Evolutionary conservation across 192 early-diverging fungal species (phyloP).

Genomic region (Rhizoclosmatium sp.): DNA sequence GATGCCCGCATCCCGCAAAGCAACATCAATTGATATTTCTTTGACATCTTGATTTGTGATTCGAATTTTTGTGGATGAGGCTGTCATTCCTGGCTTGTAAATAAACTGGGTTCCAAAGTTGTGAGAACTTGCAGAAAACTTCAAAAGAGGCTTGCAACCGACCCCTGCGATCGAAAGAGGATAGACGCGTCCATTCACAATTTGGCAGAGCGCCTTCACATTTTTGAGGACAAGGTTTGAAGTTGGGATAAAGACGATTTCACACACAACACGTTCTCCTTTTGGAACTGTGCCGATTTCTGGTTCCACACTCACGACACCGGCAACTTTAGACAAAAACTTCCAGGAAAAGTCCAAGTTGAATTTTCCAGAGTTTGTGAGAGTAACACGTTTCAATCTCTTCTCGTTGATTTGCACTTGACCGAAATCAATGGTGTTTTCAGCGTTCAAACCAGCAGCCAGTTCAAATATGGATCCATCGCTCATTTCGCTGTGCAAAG

Average conservation of each 20-base stretch:
- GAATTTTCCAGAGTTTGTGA: slow-evolving; percentile 65
- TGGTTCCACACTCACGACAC: slow-evolving; percentile 47
- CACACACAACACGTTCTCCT: slow-evolving; percentile 61
- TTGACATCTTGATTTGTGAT: slow-evolving; percentile 61
- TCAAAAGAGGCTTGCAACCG: slow-evolving; percentile 56
- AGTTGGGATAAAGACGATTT: slow-evolving; percentile 55
- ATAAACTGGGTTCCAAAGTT: slow-evolving; percentile 66
- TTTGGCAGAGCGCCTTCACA: slow-evolving; percentile 57
- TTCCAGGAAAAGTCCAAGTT: slow-evolving; percentile 70
- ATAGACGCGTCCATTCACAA: slow-evolving; percentile 60
- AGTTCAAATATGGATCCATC: slow-evolving; percentile 57
- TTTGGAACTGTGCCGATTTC: slow-evolving; percentile 62
- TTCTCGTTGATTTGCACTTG: slow-evolving; percentile 66
- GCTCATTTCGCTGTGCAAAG: slow-evolving; percentile 55
- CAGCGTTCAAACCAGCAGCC: slow-evolving; percentile 22
- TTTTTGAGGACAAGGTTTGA: slow-evolving; percentile 45
- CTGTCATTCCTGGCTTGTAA: slow-evolving; percentile 49
- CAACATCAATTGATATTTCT: slow-evolving; percentile 58
- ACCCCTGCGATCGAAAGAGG: slow-evolving; percentile 54
- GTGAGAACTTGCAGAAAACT: slow-evolving; percentile 42
- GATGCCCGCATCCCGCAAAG: slow-evolving; percentile 26
- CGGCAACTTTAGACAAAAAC: slow-evolving; percentile 34
- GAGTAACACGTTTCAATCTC: slow-evolving; percentile 52
- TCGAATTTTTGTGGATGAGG: slow-evolving; percentile 44
- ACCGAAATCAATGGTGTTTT: slow-evolving; percentile 66